Percentiles rank a stretch among this genome's conserved stretches.
phyloP scores from a whole-genome alignment of 2,329 filamentous ascomycete genomes.

The Pseudogymnoascus sp. region DNA sequence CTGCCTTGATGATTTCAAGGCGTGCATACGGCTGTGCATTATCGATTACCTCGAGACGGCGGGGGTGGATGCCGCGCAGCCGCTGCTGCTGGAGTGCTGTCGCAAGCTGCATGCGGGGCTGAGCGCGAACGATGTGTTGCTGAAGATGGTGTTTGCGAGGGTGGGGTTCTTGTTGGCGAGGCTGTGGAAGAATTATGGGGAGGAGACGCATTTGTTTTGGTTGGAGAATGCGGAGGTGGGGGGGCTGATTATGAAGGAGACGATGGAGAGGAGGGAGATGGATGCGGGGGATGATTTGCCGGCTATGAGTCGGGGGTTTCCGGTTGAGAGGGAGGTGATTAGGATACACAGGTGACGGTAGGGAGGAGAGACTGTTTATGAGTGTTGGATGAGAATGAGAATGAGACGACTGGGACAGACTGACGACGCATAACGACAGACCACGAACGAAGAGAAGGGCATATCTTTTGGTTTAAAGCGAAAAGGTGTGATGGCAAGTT shows the following conservation, averaged over 20 bases:
- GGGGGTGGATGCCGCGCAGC: slow-evolving; percentile 23
- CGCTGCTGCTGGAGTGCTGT: slow-evolving; percentile 35
- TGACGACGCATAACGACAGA: neutral
- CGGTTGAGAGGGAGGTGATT: neutral
- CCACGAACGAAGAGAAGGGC: neutral
- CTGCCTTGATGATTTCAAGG: slow-evolving; percentile 39
- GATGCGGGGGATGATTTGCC: slow-evolving; percentile 33
- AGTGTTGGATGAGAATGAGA: neutral
- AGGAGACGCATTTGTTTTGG: slow-evolving; percentile 36
- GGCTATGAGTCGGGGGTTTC: slow-evolving; percentile 33
- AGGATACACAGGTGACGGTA: neutral
- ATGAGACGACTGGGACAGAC: neutral
- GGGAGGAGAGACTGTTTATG: neutral
- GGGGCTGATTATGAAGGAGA: slow-evolving; percentile 40
- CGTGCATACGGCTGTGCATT: slow-evolving; percentile 33
- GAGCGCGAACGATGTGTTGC: slow-evolving; percentile 34
- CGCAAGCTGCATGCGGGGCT: slow-evolving; percentile 36
- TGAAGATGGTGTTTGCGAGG: slow-evolving; percentile 41
- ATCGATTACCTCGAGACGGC: slow-evolving; percentile 34
- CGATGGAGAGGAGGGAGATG: slow-evolving; percentile 35
- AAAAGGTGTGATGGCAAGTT: neutral
- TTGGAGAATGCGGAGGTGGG: slow-evolving; percentile 38
- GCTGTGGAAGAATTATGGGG: slow-evolving; percentile 35
- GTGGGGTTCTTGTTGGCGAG: slow-evolving; percentile 40
- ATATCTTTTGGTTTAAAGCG: neutral